Percentiles rank a stretch among this genome's conserved stretches.
These are phyloP conservation scores for Kurtzmaniella quercitrusa DNA, from an alignment of 1,139 yeast genomes.

Conservation along the genomic window DNA sequence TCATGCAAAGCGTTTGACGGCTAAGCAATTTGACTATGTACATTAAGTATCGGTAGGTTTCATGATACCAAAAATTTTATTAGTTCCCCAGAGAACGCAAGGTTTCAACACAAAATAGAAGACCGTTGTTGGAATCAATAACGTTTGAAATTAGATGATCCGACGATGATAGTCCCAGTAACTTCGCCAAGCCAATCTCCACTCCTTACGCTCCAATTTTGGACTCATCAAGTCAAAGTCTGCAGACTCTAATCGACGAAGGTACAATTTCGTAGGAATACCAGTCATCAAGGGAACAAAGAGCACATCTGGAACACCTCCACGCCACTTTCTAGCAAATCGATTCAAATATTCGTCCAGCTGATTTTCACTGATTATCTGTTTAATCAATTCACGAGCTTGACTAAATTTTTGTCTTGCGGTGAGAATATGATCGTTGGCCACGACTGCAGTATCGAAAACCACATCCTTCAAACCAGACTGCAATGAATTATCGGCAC, in stretches of 20 bases:
- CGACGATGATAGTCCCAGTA: constrained; percentile 51
- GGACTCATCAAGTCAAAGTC: constrained; percentile 62
- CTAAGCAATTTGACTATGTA: no score
- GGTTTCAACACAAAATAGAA: no score
- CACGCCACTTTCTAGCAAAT: constrained; percentile 38
- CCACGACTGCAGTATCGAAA: constrained; percentile 67
- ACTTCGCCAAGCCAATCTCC: constrained; percentile 71
- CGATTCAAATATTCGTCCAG: constrained; percentile 27
- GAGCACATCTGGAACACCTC: constrained; percentile 58
- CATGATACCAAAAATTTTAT: no score
- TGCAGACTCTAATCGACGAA: constrained; percentile 54
- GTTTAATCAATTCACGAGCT: constrained; percentile 30
- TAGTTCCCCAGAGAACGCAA: no score
- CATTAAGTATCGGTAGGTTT: no score
- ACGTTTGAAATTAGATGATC: constrained; percentile 29
- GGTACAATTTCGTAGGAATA: constrained; percentile 61
- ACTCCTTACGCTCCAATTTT: constrained; percentile 52
- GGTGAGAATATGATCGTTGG: constrained; percentile 75
- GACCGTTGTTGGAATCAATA: no score
- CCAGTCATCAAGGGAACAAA: constrained; percentile 66
- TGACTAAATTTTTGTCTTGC: constrained; percentile 53
- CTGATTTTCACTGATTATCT: constrained; percentile 21
- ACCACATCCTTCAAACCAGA: constrained; percentile 54
- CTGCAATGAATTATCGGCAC: constrained; percentile 22
- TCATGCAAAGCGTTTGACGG: no score